phyloP scores from a whole-genome alignment of 495 filamentous ascomycete species.

The Aspergillus asperescens region DNA sequence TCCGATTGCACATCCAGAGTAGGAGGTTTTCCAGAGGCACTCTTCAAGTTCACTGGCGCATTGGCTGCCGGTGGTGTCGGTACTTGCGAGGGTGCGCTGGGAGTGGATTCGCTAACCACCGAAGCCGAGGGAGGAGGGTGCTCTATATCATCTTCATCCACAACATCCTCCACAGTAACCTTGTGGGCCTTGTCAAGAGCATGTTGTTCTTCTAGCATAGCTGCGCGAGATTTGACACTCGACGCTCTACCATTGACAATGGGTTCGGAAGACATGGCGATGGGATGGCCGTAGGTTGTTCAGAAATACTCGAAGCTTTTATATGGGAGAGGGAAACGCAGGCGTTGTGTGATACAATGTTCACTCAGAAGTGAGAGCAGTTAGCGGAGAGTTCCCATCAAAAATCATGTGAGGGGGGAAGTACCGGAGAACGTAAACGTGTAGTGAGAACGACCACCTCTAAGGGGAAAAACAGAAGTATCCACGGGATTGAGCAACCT shows the following conservation, averaged over 20 bases:
- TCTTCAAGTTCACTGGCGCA: conserved; percentile 27
- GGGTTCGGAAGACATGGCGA: conserved; percentile 46
- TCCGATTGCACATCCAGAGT: conserved; percentile 75
- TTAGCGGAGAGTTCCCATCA: background rate
- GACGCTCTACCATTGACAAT: conserved; percentile 32
- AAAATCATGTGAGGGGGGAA: background rate
- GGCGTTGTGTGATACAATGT: background rate
- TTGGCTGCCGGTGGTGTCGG: conserved; percentile 20
- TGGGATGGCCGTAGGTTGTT: conserved; percentile 10
- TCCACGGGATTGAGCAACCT: background rate
- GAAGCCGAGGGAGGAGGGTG: conserved; percentile 49
- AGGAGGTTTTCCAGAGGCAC: conserved; percentile 42
- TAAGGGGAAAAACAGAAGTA: background rate
- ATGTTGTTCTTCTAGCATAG: conserved; percentile 75
- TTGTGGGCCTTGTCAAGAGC: conserved; percentile 58
- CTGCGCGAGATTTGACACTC: conserved; percentile 52
- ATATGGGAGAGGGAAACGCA: background rate
- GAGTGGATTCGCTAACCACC: conserved; percentile 33
- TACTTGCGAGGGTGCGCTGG: conserved; percentile 17
- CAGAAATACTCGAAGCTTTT: background rate
- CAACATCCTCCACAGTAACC: conserved; percentile 68
- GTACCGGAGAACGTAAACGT: background rate
- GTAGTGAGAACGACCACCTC: background rate
- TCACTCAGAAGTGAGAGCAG: background rate
- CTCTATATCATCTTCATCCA: conserved; percentile 70